Conservation (phyloP, 306 rosid genomes). For the Ormosia emarginata region DNA sequence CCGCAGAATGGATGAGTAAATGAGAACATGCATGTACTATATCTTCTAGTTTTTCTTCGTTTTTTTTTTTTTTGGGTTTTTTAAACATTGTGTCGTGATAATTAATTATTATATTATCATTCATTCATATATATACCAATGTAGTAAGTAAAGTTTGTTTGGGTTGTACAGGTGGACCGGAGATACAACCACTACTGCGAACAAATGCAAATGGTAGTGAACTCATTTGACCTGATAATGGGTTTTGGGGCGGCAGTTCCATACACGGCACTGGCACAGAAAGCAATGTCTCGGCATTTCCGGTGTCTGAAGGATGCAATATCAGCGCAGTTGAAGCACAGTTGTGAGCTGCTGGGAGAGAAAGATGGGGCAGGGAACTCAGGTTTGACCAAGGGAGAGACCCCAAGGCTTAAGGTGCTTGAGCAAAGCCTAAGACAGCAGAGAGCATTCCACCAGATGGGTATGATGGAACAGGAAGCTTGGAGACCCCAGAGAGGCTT, state of each 20-base stretch:
- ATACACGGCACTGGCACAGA: conserved; percentile 87
- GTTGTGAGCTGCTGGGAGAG: conserved; percentile 82
- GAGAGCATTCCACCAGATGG: conserved; percentile 92
- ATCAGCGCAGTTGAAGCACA: conserved; percentile 60
- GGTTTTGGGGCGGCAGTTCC: conserved; percentile 94
- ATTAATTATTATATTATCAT: background rate
- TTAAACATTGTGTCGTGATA: background rate
- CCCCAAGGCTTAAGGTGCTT: conserved; percentile 81
- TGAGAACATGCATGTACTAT: conserved; percentile 12
- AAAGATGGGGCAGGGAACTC: conserved; percentile 71
- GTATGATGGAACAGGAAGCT: conserved; percentile 99
- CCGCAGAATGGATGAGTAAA: conserved; percentile 14
- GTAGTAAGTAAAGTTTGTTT: background rate
- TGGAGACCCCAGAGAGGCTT: conserved; percentile 99
- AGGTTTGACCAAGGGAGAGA: conserved; percentile 93
- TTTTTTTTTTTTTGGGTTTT: no score
- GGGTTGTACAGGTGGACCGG: conserved; percentile 67
- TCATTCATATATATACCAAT: background rate
- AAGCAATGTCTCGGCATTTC: conserved; percentile 95
- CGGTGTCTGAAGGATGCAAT: conserved; percentile 91
- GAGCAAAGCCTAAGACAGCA: conserved; percentile 93
- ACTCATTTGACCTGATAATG: conserved; percentile 87
- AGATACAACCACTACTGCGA: conserved; percentile 92
- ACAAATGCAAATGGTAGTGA: conserved; percentile 96
- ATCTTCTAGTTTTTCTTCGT: background rate